Conservation (phyloP, 129 eudicot species). For the Centrapalus pauciflorus region DNA sequence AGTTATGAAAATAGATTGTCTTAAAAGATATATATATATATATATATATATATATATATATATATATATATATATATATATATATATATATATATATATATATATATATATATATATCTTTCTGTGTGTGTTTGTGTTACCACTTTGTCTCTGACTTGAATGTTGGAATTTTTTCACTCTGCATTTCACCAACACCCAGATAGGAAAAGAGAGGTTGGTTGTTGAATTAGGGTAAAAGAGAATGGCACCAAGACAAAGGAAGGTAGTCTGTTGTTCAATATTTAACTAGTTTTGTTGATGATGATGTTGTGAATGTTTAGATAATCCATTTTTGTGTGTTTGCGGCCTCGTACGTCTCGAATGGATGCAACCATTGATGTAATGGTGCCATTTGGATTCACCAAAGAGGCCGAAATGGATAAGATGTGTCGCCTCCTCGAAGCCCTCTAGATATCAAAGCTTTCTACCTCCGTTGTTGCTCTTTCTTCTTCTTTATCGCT, state of each 20-base stretch:
- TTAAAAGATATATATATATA: too few species aligned
- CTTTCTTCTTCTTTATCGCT: too few species aligned
- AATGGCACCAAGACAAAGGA: conserved; percentile 26
- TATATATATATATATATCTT: too few species aligned
- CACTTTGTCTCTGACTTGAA: neutral
- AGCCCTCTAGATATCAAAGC: too few species aligned
- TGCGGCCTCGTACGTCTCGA: conserved; percentile 28
- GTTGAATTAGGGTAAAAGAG: neutral
- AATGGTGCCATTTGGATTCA: conserved; percentile 43
- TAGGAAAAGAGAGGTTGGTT: neutral
- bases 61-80: too few species aligned
- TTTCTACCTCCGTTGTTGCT: too few species aligned
- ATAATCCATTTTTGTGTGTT: neutral
- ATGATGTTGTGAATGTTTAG: neutral
- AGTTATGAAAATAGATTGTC: too few species aligned
- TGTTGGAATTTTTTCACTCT: neutral
- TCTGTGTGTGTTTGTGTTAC: neutral
- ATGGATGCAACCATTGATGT: conserved; percentile 60
- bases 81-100: too few species aligned
- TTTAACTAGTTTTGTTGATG: neutral
- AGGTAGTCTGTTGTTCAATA: neutral
- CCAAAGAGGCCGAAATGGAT: conserved; percentile 1
- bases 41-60: too few species aligned
- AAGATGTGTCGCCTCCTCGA: conserved; percentile 29
- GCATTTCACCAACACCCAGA: neutral